Base-by-base conservation (phyloP, 192 early-diverging fungal genomes). In the Gaertneriomyces semiglobifer region DNA sequence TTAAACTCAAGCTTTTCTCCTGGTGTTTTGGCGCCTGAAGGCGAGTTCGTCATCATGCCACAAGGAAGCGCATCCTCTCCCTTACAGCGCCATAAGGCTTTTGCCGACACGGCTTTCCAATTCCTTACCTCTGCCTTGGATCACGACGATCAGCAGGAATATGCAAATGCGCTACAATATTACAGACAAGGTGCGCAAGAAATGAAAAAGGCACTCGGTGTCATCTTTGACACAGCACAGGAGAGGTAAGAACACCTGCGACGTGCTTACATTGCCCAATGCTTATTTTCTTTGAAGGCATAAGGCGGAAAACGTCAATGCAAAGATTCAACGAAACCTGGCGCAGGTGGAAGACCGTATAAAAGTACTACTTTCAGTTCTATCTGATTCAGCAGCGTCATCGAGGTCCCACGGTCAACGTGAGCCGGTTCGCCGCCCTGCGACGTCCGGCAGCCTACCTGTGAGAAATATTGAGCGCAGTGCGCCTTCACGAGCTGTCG, bases 251-350 rank as follows among this genome's bases (percentile, higher is more conserved):
- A 41, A 38, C 20, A 7, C 25, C 45, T 43, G 50, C 14, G 19
- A 18, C 63, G 33, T 16, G 14, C 55, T 25, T 9, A 43, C 39
- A 10, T 6, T 62, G 4, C 8, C 54, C 33, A 40, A 12, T 56
- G 20, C 3, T 39, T 20, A 46, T 58, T 61, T 14, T 46, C 55
- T 38, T 25, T 4, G 11, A 39, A 79, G 80, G 41, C 20, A 69
- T 14, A 60, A 60, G 25, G 76, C 74, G 1, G 80, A 70, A 44
- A n/a, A 47, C 7, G 45, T 72, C n/a, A 81, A 81, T 50, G 46
- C 55, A 19, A 82, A 81, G 63, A 62, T 82, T 62, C 42, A 63
- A n/a, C 39, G 44, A 33, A 82, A 74, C 56, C 55, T 82, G 38
- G 63, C 62, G 40, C 63, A 74, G 54, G 70, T 79, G 20, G 65